Conservation (phyloP, 2,329 filamentous ascomycete genomes). For the Teratosphaeria pseudoeucalypti region DNA sequence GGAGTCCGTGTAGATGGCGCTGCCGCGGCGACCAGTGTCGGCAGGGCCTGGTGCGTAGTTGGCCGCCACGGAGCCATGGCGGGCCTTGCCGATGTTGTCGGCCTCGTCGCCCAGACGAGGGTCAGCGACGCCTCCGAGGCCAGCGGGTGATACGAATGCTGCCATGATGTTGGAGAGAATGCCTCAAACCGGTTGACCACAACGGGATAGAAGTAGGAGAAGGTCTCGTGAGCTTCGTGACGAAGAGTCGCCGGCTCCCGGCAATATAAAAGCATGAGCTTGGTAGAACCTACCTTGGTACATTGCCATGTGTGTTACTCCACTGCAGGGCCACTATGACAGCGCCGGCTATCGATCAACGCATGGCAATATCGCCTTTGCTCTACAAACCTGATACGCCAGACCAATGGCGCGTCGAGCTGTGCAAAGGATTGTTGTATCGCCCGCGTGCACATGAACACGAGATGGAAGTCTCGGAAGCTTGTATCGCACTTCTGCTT, state of each 20-base stretch:
- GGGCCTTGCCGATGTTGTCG: neutral
- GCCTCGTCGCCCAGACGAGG: conserved; percentile 1
- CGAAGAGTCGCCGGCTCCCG: neutral
- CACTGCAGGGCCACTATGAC: neutral
- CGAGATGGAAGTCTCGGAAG: neutral
- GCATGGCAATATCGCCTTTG: neutral
- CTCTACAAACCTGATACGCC: neutral
- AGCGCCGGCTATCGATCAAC: neutral
- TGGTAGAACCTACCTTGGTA: neutral
- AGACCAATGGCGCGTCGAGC: neutral
- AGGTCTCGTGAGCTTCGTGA: neutral
- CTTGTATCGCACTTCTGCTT: neutral
- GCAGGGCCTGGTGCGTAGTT: neutral
- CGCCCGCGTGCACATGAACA: neutral
- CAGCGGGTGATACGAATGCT: neutral
- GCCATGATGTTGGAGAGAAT: neutral
- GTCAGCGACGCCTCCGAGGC: conserved; percentile 7
- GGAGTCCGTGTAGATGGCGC: conserved; percentile 3
- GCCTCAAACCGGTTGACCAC: neutral
- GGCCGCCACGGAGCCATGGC: neutral
- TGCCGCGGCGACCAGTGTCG: conserved; percentile 4
- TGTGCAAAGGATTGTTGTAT: neutral
- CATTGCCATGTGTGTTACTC: neutral
- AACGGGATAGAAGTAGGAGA: neutral
- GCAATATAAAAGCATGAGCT: neutral